Evolutionary conservation across 305 asterid genomes (phyloP).

Genomic region (Fraxinus floribunda): DNA sequence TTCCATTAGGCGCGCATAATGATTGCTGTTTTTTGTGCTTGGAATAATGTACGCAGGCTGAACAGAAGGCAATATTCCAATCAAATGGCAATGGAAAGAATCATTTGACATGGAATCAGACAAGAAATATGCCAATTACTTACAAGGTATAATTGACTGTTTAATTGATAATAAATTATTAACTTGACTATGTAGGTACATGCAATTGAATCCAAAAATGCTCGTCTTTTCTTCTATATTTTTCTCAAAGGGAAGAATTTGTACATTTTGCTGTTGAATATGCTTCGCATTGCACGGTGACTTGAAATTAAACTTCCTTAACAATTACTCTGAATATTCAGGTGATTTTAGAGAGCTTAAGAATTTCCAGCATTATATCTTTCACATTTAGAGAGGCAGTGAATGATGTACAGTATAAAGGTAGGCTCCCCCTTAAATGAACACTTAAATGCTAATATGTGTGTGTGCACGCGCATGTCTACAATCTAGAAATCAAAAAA

Average conservation of each 20-base stretch:
- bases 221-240: neutral
- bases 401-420: slow-evolving; percentile 79
- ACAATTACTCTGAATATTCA: slow-evolving; percentile 23
- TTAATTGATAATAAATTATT: neutral
- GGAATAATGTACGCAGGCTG: slow-evolving; percentile 46
- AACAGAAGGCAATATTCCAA: slow-evolving; percentile 54
- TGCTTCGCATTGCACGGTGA: neutral
- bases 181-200: neutral
- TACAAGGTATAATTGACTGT: slow-evolving; percentile 40
- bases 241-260: neutral
- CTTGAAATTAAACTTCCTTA: neutral
- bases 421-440: slow-evolving; percentile 25
- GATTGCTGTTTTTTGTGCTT: neutral
- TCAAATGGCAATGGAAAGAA: slow-evolving; percentile 37
- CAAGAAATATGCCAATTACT: slow-evolving; percentile 80
- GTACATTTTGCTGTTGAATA: neutral
- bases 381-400: slow-evolving; percentile 90
- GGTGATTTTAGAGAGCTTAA: slow-evolving; percentile 81
- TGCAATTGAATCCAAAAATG: neutral
- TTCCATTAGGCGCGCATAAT: neutral
- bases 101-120: slow-evolving; percentile 66
- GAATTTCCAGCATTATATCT: slow-evolving; percentile 85
- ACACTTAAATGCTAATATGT: neutral
- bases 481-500: neutral
- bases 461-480: neutral